phyloP scores from a whole-genome alignment of 129 eudicot genomes.

The Pulicaria dysenterica region DNA sequence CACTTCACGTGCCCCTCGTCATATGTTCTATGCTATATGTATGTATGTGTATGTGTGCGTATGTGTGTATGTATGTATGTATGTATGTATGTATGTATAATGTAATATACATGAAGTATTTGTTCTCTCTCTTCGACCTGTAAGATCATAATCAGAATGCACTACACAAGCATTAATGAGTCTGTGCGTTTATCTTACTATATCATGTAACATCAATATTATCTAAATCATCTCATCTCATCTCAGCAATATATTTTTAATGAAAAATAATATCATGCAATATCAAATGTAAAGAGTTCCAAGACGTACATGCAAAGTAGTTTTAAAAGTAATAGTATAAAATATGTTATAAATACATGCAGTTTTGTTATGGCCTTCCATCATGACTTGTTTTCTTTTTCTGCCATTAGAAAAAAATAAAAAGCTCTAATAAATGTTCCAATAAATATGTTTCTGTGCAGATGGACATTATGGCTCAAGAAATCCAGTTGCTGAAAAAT shows the following conservation, averaged over 20 bases:
- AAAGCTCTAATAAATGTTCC: not conserved
- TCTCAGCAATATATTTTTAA: not conserved
- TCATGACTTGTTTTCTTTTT: not conserved
- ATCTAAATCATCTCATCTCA: not conserved
- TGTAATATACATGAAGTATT: too few species aligned
- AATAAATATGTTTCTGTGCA: conserved; percentile 30
- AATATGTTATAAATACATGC: not conserved
- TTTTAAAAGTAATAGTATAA: too few species aligned
- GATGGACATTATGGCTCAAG: conserved; percentile 97
- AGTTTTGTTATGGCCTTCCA: not conserved
- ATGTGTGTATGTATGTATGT: too few species aligned
- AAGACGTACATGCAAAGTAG: too few species aligned
- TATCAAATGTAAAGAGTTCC: not conserved
- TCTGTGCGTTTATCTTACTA: not conserved
- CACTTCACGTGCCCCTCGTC: too few species aligned
- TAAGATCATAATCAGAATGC: too few species aligned
- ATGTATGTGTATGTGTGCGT: too few species aligned
- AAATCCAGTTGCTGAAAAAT: conserved; percentile 80
- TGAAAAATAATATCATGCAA: not conserved
- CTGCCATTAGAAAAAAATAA: not conserved
- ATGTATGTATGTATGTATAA: too few species aligned
- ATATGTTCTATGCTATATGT: too few species aligned
- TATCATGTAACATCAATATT: too few species aligned
- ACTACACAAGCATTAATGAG: not conserved
- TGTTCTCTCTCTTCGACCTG: too few species aligned